Evolutionary conservation across 352 stramenopile species (phyloP), one percentile per base, ranked within the genome.

Genomic region (Phytophthora kernoviae): DNA sequence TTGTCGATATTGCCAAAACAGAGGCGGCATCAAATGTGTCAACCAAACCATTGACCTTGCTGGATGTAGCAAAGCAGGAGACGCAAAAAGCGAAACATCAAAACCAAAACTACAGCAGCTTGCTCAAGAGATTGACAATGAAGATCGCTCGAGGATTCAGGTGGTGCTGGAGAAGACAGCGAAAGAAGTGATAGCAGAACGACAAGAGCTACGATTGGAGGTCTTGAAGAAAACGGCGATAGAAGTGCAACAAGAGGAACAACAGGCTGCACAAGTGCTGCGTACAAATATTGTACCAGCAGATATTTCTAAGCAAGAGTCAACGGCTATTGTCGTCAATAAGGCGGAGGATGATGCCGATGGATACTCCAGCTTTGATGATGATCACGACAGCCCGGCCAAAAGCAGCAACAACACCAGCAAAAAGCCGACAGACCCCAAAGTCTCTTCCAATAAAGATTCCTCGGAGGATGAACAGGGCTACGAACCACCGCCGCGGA

Each of bases 341-440:
- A 34, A 73, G 34, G 30, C 52, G 8, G 49, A 73, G 10, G 58
- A 73, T 9, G 62, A 75, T 11, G 69, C 69, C 2, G 66, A 77
- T 40, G 77, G 71, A 14, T 90, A 90, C 58, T 91, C 77, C 22
- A 90, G 77, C 53, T 89, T 90, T 65, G 73, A 82, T 4, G 66
- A 85, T 1, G 65, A 81, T 0, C 52, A 58, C n/a, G 48, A 37
- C 17, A 26, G 11, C 2, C 26, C 32, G 12, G 62, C 53, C 14
- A 70, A 63, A 21, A 53, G 53, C 15, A 9, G 27, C 15, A 54
- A 33, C 37, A 43, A 43, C n/a, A 4, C 12, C n/a, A 20, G 37
- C 5, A 68, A 54, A 21, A 65, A 73, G 34, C 43, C 49, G 22
- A 34, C 65, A 50, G 34, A 65, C 5, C 5, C 24, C 2, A 22